phyloP scores from a whole-genome alignment of 2,329 filamentous ascomycete genomes.

The Fusarium tupiense region DNA sequence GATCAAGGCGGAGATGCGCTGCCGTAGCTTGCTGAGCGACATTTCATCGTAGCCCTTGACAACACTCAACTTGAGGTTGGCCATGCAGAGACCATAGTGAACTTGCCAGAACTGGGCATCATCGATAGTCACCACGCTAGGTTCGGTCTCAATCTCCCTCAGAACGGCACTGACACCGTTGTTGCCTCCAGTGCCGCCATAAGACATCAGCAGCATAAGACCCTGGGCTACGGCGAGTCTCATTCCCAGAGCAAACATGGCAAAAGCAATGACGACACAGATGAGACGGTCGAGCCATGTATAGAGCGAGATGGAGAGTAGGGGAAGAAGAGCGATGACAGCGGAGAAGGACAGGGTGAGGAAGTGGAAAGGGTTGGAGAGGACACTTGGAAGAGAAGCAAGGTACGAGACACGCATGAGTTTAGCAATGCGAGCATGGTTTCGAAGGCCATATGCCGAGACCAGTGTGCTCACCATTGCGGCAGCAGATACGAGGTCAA shows the following conservation, averaged over 20 bases:
- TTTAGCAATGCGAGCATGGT: slow-evolving; percentile 91
- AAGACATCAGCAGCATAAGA: slow-evolving; percentile 96
- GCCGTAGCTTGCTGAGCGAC: slow-evolving; percentile 76
- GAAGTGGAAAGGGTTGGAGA: slow-evolving; percentile 95
- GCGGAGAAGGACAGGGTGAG: slow-evolving; percentile 88
- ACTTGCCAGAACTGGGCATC: slow-evolving; percentile 99
- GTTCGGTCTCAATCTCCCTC: slow-evolving; percentile 84
- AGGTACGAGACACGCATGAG: slow-evolving; percentile 89
- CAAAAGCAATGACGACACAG: slow-evolving; percentile 81
- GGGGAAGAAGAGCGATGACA: slow-evolving; percentile 81
- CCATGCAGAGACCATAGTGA: slow-evolving; percentile 96
- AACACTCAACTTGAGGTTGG: slow-evolving; percentile 85
- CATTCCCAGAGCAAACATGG: slow-evolving; percentile 89
- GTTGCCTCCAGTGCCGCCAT: slow-evolving; percentile 56
- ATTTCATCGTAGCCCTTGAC: slow-evolving; percentile 72
- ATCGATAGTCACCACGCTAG: slow-evolving; percentile 78
- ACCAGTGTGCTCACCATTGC: slow-evolving; percentile 86
- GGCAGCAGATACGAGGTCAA: slow-evolving; percentile 83
- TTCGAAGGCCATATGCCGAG: slow-evolving; percentile 86
- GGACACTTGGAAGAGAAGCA: slow-evolving; percentile 81
- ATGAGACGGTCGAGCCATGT: slow-evolving; percentile 85
- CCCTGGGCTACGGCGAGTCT: slow-evolving; percentile 87
- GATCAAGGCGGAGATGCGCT: slow-evolving; percentile 80
- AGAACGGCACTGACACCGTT: slow-evolving; percentile 76
- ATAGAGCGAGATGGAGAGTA: slow-evolving; percentile 83